Conservation (phyloP, 345 rosid genomes). For the Combretum micranthum region DNA sequence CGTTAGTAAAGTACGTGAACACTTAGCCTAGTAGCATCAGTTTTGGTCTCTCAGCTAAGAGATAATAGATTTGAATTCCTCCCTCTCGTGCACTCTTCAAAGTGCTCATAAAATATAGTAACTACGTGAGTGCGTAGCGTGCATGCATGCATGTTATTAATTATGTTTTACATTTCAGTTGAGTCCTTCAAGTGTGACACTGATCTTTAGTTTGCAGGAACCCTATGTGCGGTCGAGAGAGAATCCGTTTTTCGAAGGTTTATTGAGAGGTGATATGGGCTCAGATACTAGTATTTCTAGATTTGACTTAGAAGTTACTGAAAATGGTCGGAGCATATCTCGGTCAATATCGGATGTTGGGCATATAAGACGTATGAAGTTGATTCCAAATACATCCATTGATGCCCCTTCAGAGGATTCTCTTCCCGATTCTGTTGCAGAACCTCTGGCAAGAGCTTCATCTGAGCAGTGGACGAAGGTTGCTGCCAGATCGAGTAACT, state of each 20-base stretch:
- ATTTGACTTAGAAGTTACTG: constrained; percentile 7
- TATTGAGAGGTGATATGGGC: constrained; percentile 16
- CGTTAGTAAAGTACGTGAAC: too few relatives aligned
- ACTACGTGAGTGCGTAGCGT: too few relatives aligned
- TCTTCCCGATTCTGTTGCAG: constrained; percentile 10
- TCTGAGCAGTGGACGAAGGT: constrained; percentile 13
- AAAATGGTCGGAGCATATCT: constrained; percentile 10
- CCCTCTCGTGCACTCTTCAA: too few relatives aligned
- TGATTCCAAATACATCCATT: constrained; percentile 14
- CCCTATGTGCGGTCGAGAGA: constrained; percentile 17
- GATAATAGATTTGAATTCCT: too few relatives aligned
- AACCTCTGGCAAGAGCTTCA: constrained; percentile 17
- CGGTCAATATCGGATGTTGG: constrained; percentile 24
- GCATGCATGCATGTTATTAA: too few relatives aligned
- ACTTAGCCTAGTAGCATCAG: too few relatives aligned
- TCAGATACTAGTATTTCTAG: constrained; percentile 6
- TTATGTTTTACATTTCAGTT: too few relatives aligned
- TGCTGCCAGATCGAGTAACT: constrained; percentile 15
- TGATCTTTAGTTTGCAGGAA: constrained; percentile 24
- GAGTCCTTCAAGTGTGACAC: background rate
- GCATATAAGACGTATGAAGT: constrained; percentile 9
- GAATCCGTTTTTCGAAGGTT: constrained; percentile 28
- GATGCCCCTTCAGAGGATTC: constrained; percentile 20
- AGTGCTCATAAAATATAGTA: too few relatives aligned
- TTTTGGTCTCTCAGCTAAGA: too few relatives aligned